Evolutionary conservation across 1,139 yeast genomes (phyloP), one percentile per base, ranked within the genome.

Genomic region (Protomyces inouyei): DNA sequence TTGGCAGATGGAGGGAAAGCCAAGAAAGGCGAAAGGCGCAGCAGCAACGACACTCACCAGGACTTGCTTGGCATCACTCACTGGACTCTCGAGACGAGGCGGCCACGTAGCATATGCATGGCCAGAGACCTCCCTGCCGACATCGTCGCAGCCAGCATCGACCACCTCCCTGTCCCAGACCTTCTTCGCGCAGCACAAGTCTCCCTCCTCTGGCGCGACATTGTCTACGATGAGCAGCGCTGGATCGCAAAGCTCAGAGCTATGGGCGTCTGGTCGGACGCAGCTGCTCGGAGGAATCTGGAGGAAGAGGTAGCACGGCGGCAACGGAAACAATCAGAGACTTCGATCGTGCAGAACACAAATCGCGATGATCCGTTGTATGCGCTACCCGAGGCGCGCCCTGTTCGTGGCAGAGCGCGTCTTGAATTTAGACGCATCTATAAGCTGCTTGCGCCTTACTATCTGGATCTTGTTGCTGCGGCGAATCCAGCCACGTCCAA

Each of bases 211-310:
- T 76, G 77, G 56, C 72, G 78, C 55, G 71, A 74, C 46, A 73
- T 76, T 14, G 73, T 73, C 4, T 70, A 72, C 70, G 70, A 74
- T 63, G 74, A 72, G 5, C 71, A 72, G 16, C 72, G 84, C 28
- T 87, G 92, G 92, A 72, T 80, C 3, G 70, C 76, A 3, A 78
- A 81, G 71, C 75, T 87, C 61, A 75, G 73, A 67, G 73, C 71
- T 35, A 77, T 87, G 75, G 83, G 80, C 0, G 72, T 83, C 3
- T 83, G 86, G 85, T 74, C 76, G 21, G 69, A 68, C 18, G 67
- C 57, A 6, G 71, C 68, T 56, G 67, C 28, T 66, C 60, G 61
- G 18, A 60, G 38, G 12, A 18, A 72, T 55, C 21, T 63, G 51
- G 61, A 67, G 52, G n/a, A 61, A 55, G 40, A 61, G 38, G 10